Evolutionary conservation across 768 basidiomycete species (phyloP), one percentile per base, ranked within the genome.

Genomic region (Cytidiella melzeri): DNA sequence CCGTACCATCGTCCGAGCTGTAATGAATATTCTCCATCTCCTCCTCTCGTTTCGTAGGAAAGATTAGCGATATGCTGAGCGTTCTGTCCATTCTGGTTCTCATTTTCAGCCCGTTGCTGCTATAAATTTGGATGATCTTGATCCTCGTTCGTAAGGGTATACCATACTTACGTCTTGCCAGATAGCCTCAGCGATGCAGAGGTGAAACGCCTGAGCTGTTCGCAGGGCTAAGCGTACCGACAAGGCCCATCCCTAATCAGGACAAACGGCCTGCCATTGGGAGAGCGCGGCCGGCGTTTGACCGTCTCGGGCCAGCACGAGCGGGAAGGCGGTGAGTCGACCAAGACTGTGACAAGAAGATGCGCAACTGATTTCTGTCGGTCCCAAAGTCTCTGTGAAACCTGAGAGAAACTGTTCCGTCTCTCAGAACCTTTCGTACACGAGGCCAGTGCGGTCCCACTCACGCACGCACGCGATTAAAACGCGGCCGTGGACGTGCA

Each of bases 351-450:
- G 9, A 34, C 7, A 34, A 34, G 15, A 7, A 34, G 15, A 34
- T 34, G 23, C 23, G 12, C 12, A 37, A 11, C 36, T 10, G 23
- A 26, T n/a, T n/a, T n/a, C n/a, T n/a, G n/a, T n/a, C 15, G 30
- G 30, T 34, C 30, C 15, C 30, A 34, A 15, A 34, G 30, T 34
- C 30, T 34, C 30, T 15, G 30, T n/a, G n/a, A 38, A 36, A 48
- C 46, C 47, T 45, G 34, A 36, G 27, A 43, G 41, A 42, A 21
- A 18, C 50, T 51, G 50, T 45, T 51, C 50, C 50, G 50, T 47
- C 15, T 41, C 7, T 15, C 15, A 15, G 30, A 34, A 15, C 15
- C 46, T 9, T 23, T 41, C 47, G 26, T 42, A 41, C 51, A 52
- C 51, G 51, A 52, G 51, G 51, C 51, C 12, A 11, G 21, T 25